Base-by-base conservation (phyloP, 2,329 filamentous ascomycete genomes). In the Penicillium sp. region DNA sequence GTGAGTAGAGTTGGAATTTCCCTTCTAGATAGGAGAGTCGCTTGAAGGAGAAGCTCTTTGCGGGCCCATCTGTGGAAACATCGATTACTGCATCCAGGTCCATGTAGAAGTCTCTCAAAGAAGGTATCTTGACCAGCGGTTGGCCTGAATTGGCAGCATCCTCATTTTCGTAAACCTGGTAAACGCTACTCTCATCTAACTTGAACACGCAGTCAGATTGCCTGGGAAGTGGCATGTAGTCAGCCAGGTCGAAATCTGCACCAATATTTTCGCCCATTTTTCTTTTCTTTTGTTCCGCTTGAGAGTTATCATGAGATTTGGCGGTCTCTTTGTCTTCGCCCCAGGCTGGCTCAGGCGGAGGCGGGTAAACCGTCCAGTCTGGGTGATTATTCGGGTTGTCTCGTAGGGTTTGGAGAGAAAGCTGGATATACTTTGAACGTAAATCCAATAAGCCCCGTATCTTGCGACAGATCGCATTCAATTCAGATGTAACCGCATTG, bases 1-100 rank as follows among this genome's bases (percentile, higher is more conserved):
- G 86, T 23, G 89, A 87, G 74, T 99, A 97, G 23, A 99, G 85
- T 74, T 97, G 96, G 80, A 97, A 99, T 75, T 97, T 97, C 63
- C 93, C 94, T 80, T 99, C 95, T 8, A 99, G 82, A 75, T 98
- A 99, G 71, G 97, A 94, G 52, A 99, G 84, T 11, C 96, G 89
- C 58, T 94, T 90, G 77, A 96, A 99, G 1, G 95, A 94, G 77
- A 98, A 98, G 72, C 93, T 97, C 80, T 99, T 99, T 77, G 90
- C 94, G 0, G 95, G 95, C 0, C 95, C 95, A 73, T 99, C 94
- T 0, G 93, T 96, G 0, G 93, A 97, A n/a, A 96, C 88, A 62
- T 90, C 88, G 56, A 96, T 83, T 61, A 98, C 90, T 23, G 88
- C 84, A 73, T 99, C 95, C 29, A 99, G 82, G 73, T 97, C 94